Base-by-base conservation (phyloP, 768 basidiomycete species). In the Rhizopogon vinicolor region DNA sequence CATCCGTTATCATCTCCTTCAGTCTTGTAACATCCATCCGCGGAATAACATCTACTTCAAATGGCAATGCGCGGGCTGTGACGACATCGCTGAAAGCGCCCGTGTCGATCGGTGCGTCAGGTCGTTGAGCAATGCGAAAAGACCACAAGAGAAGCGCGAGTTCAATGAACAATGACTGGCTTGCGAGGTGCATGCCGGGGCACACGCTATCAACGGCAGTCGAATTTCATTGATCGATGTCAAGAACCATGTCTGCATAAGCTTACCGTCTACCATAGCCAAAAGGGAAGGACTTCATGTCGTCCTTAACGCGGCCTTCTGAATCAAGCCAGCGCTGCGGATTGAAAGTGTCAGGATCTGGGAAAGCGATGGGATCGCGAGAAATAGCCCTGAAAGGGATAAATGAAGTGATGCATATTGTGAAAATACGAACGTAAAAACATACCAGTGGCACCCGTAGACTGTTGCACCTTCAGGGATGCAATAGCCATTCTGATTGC, bases 121-220 rank as follows among this genome's bases (percentile, higher is more conserved):
- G 75, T 58, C 82, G 78, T 29, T 76, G 60, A 7, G 67, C 66
- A 40, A 87, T 72, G 1, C 65, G 74, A 71, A 87, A 87, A 0
- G 84, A 78, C 83, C 84, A 86, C 7, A 84, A 73, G 8, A 83
- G 66, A 14, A 83, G 69, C 0, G 84, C 82, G 0, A 83, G 78
- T 60, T 81, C 86, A 42, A 87, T 72, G 61, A 82, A 84, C 0
- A 86, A 70, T 1, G 85, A 86, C 2, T 65, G 60, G 19, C 71
- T 51, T 3, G 61, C 63, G 28, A 65, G 77, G 63, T 84, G 75
- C 59, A 79, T 78, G 0, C 84, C 85, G 1, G 83, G 84, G 54
- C 85, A 87, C 0, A 83, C 75, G 43, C 84, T 80, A 41, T 37
- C 44, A 6, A 31, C 16, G 2, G 14, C 22, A 35, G 13, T 5